Conservation (phyloP, 768 basidiomycete genomes). For the Hortiboletus flavorubellus region DNA sequence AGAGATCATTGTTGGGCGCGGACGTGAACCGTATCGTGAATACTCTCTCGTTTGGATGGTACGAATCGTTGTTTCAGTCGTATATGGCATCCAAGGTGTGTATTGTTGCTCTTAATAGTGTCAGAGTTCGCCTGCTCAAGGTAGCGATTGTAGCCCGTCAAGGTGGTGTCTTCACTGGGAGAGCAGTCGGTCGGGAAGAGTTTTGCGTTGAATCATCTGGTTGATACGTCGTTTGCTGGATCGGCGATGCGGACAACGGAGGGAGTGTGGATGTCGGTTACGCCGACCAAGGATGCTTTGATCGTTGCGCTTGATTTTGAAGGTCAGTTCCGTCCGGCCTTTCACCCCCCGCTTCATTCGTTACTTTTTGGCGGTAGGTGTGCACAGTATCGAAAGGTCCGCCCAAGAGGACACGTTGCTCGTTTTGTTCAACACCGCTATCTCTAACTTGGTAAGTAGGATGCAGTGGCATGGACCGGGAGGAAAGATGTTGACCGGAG, state of each 20-base stretch:
- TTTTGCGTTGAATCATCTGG: slow-evolving; percentile 56
- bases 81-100: slow-evolving; percentile 56
- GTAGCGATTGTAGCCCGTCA: slow-evolving; percentile 43
- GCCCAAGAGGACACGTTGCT: slow-evolving; percentile 62
- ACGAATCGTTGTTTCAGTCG: slow-evolving; percentile 59
- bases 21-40: slow-evolving; percentile 58
- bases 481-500: neutral
- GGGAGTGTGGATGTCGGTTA: slow-evolving; percentile 67
- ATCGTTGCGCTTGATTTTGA: slow-evolving; percentile 65
- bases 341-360: neutral
- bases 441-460: slow-evolving; percentile 58
- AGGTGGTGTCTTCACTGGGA: slow-evolving; percentile 66
- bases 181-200: slow-evolving; percentile 67
- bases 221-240: slow-evolving; percentile 63
- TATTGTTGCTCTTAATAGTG: accelerated
- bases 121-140: neutral
- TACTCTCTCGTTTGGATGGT: slow-evolving; percentile 58
- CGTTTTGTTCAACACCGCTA: slow-evolving; percentile 62
- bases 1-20: slow-evolving; percentile 54
- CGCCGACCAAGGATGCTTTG: slow-evolving; percentile 51
- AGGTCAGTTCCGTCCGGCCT: slow-evolving; percentile 31
- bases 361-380: slow-evolving; percentile 32
- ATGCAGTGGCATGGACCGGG: neutral
- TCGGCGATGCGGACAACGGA: slow-evolving; percentile 66
- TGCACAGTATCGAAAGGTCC: slow-evolving; percentile 61